A percentile compares a stretch with the other conserved stretches of the same genome.
Evolutionary conservation across 2,329 filamentous ascomycete genomes (phyloP).

Genomic region (Colletotrichum karsti): DNA sequence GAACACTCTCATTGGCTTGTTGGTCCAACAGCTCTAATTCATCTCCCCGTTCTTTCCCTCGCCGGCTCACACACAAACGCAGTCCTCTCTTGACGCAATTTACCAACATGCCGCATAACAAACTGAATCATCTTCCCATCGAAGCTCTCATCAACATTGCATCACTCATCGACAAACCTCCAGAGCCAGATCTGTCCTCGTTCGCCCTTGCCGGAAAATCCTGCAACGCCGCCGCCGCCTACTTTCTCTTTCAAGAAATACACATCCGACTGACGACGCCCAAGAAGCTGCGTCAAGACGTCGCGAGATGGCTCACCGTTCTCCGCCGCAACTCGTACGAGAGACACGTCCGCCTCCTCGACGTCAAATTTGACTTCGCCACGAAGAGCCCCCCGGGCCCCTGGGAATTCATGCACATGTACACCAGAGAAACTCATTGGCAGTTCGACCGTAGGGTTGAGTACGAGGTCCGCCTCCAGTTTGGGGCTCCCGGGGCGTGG

Average conservation of each 20-base stretch:
- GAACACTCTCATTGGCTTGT: no score
- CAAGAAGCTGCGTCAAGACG: background rate
- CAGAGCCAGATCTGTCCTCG: background rate
- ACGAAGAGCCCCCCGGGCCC: background rate
- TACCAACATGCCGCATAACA: background rate
- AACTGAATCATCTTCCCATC: background rate
- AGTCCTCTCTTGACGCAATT: no score
- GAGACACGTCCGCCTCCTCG: background rate
- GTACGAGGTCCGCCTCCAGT: background rate
- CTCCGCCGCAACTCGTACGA: background rate
- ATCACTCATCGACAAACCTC: background rate
- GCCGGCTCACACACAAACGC: no score
- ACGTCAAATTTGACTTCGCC: background rate
- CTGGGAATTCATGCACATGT: no score
- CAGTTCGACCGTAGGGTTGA: background rate
- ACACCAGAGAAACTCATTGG: background rate
- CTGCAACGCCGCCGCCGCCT: background rate
- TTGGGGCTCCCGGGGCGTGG: background rate
- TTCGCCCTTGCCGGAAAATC: background rate
- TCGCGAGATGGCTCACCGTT: background rate
- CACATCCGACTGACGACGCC: background rate
- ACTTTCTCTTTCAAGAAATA: background rate
- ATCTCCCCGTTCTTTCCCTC: no score
- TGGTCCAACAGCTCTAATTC: no score
- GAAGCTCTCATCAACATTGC: constrained; percentile 9